Conservation (phyloP, 2,329 filamentous ascomycete genomes). For the Diaporthe destruens region DNA sequence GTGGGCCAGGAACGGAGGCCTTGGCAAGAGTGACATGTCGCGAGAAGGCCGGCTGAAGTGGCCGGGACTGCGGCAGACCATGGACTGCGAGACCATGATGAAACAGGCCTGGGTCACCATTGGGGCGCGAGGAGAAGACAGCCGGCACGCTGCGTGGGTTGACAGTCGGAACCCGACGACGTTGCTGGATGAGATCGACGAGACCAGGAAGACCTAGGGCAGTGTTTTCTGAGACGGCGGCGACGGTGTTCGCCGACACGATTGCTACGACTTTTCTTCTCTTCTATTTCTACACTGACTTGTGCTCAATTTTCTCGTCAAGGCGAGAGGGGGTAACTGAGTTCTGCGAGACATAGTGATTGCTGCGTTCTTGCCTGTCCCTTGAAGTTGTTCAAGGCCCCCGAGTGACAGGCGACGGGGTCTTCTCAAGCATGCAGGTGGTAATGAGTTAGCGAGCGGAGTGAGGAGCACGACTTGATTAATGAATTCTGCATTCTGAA, state of each 20-base stretch:
- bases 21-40: slow-evolving; percentile 75
- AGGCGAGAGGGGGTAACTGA: neutral
- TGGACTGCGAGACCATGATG: slow-evolving; percentile 62
- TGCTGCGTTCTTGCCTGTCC: slow-evolving; percentile 1
- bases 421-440: neutral
- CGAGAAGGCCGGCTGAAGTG: slow-evolving; percentile 68
- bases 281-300: neutral
- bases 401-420: neutral
- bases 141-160: slow-evolving; percentile 66
- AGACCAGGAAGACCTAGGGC: slow-evolving; percentile 51
- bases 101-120: slow-evolving; percentile 79
- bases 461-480: slow-evolving; percentile 32
- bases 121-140: slow-evolving; percentile 72
- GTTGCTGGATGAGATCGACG: slow-evolving; percentile 67
- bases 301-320: neutral
- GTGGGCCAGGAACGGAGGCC: slow-evolving; percentile 77
- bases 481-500: neutral
- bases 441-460: slow-evolving; percentile 29
- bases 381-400: neutral
- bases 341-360: slow-evolving; percentile 37
- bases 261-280: neutral
- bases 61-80: slow-evolving; percentile 69
- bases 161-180: slow-evolving; percentile 67
- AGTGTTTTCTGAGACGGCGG: neutral
- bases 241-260: neutral